Evolutionary conservation across 306 rosid species (phyloP), one percentile per base, ranked within the genome.

Genomic region (Cucumis melo): DNA sequence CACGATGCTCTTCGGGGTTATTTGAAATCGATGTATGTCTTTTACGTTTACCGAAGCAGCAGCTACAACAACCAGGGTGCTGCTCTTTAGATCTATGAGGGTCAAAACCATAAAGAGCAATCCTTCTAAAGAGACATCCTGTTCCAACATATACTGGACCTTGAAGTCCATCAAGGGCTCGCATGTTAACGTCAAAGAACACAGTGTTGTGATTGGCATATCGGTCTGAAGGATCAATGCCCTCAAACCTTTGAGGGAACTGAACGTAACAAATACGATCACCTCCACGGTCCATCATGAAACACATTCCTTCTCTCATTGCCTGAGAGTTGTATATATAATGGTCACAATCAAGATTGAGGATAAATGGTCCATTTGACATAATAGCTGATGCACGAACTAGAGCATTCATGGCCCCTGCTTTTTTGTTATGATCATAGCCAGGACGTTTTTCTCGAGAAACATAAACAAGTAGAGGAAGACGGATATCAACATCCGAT

Each of bases 91-190:
- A 83, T 27, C 97, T 89, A 2, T 97, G 98, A 23, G 98, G 98
- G 56, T 94, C 97, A 65, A 94, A 94, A 13, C 98, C 97, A 74
- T 94, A 94, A 67, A 94, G 96, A n/a, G 98, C 96, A 34, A 90
- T 81, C 72, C 98, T 84, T 62, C 98, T 88, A 66, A 94, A 94
- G 59, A 94, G 91, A 75, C 98, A 94, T 29, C 98, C 98, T 42
- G 98, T 94, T 84, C 98, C 98, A 0, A 91, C 98, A 77, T 94
- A 94, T 34, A 94, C 97, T 1, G 98, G 97, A 7, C 98, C 98
- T 83, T 91, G 97, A 80, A 94, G 88, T 77, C 98, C 98, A 77
- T 94, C 98, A n/a, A 94, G 98, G 54, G 98, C 98, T 82, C 98
- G 84, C 98, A 94, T 91, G 76, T 94, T 94, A 77, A 91, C 92